Evolutionary conservation across 2,329 filamentous ascomycete genomes (phyloP), one percentile per base, ranked within the genome.

Genomic region (Podosphaera xanthii): DNA sequence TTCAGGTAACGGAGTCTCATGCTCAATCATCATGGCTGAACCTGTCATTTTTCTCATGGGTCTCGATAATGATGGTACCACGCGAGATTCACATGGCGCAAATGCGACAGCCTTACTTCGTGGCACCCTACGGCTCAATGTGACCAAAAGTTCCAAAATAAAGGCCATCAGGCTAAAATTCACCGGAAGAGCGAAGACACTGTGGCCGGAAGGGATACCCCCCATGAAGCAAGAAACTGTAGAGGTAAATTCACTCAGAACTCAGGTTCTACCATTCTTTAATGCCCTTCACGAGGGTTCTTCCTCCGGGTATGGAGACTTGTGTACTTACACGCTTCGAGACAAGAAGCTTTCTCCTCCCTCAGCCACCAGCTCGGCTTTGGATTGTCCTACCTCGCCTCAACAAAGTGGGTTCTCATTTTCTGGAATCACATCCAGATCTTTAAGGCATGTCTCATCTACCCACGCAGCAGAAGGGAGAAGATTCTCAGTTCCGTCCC

Each of bases 141-240:
- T 97, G 10, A 83, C 86, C 53, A 97, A 97, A 69, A 86, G 87
- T 63, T 82, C 89, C 54, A 98, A 98, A 72, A 83, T 98, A 64
- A 96, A 95, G 74, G 84, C 87, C 3, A 80, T 98, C 33, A 89
- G 86, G 4, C 75, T 98, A 58, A 91, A 87, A 66, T 86, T 98
- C 65, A 80, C 83, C 48, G 92, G 91, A 36, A 84, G 82, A 68
- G 87, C 89, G 2, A 80, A 85, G 63, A 97, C 92, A 1, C 89
- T 95, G 68, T 98, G 92, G 92, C 91, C 92, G 14, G 92, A 97
- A 73, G 88, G 81, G 57, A 92, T 97, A 36, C 91, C 92, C 2
- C 89, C 90, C 0, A 78, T 84, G 60, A 95, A 94, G 70, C 78
- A 84, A 0, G 86, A 94, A 48, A 82, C 87, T 58, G 84, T 81